These are phyloP conservation scores for Colletotrichum higginsianum DNA, from an alignment of 2,329 filamentous ascomycete genomes.

Conservation along the genomic window DNA sequence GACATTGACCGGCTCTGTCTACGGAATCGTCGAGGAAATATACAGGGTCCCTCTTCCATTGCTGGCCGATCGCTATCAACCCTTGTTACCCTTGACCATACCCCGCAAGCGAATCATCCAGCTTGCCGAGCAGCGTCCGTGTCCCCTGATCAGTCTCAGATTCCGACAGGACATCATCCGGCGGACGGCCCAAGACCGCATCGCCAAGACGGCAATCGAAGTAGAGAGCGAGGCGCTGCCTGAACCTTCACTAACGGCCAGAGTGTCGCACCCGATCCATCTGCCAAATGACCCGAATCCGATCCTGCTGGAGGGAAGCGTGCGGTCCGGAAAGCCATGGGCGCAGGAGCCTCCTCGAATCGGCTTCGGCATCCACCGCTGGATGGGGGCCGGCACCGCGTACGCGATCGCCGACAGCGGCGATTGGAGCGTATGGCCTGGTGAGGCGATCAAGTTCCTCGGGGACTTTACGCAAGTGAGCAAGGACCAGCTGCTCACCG, in stretches of 20 bases:
- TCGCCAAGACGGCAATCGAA: constrained; percentile 49
- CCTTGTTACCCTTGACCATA: constrained; percentile 53
- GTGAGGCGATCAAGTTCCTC: constrained; percentile 52
- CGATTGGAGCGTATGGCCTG: constrained; percentile 52
- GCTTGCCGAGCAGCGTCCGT: constrained; percentile 55
- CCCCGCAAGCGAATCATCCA: constrained; percentile 54
- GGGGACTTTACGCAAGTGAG: constrained; percentile 51
- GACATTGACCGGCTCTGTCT: constrained; percentile 57
- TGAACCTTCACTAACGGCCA: constrained; percentile 53
- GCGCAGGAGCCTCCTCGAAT: constrained; percentile 47
- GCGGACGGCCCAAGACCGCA: constrained; percentile 21
- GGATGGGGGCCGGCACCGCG: constrained; percentile 52
- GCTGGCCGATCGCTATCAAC: constrained; percentile 57
- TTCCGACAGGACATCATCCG: constrained; percentile 58
- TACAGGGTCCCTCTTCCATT: constrained; percentile 51
- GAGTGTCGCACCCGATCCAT: constrained; percentile 53
- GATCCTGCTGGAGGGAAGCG: constrained; percentile 55
- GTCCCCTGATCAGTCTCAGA: constrained; percentile 55
- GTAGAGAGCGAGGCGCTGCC: constrained; percentile 58
- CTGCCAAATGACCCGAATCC: constrained; percentile 49
- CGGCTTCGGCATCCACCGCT: constrained; percentile 53
- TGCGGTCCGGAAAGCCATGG: constrained; percentile 46
- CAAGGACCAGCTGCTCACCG: constrained; percentile 49
- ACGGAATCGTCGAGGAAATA: constrained; percentile 55
- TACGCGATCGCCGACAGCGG: constrained; percentile 60